phyloP scores from a whole-genome alignment of 345 rosid genomes.

The Boechera retrofracta region DNA sequence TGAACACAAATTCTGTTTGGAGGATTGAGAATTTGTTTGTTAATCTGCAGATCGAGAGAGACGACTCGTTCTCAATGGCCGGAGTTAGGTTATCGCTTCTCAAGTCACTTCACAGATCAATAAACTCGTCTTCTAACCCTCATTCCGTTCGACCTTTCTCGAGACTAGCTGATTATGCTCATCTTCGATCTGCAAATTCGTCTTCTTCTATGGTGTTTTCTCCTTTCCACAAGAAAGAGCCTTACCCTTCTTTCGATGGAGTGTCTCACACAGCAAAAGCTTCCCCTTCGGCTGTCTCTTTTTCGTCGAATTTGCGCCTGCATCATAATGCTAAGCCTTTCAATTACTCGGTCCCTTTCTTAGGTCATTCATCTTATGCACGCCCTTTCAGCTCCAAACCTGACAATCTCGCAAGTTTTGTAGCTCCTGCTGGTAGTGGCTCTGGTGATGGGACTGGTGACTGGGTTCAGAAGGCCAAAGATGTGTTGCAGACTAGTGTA shows the following conservation, averaged over 20 bases:
- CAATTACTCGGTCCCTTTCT: constrained; percentile 44
- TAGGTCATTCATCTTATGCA: constrained; percentile 43
- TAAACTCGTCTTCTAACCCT: constrained; percentile 1
- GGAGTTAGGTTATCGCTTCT: constrained; percentile 53
- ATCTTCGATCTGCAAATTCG: constrained; percentile 34
- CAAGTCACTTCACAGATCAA: constrained; percentile 48
- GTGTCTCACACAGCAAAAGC: neutral
- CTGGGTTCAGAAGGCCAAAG: constrained; percentile 41
- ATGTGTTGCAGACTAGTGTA: too few relatives aligned
- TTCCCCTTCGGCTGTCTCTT: constrained; percentile 31
- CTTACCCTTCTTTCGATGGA: constrained; percentile 19
- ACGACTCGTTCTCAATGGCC: constrained; percentile 46
- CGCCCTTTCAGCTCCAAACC: constrained; percentile 60
- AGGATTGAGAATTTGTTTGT: neutral
- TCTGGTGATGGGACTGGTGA: constrained; percentile 53
- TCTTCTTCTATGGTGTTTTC: constrained; percentile 24
- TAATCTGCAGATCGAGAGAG: neutral
- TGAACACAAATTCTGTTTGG: neutral
- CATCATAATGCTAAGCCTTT: constrained; percentile 38
- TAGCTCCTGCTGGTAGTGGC: constrained; percentile 50
- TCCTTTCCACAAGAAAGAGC: constrained; percentile 22
- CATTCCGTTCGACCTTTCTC: neutral
- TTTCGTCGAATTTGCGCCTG: constrained; percentile 31
- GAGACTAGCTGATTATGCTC: constrained; percentile 27
- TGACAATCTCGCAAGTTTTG: constrained; percentile 41